These are phyloP conservation scores for Pisolithus marmoratus DNA, from an alignment of 768 basidiomycete species.

Conservation along the genomic window DNA sequence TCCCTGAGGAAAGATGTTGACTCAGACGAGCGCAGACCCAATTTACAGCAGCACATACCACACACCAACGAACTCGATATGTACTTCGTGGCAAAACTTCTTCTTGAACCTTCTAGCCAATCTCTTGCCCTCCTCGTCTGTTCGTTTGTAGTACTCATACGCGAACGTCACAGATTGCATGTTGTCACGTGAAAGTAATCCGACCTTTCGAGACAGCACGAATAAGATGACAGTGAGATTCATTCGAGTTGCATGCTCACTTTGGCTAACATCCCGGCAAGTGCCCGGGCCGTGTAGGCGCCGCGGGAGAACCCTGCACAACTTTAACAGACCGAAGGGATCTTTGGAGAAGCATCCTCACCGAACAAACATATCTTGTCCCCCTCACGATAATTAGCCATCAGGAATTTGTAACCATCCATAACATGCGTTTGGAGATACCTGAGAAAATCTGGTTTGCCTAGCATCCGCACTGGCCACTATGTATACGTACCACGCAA, in stretches of 20 bases:
- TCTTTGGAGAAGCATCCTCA: conserved; percentile 17
- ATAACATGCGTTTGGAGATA: conserved; percentile 68
- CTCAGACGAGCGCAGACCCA: neutral
- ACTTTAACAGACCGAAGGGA: conserved; percentile 9
- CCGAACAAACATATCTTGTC: conserved; percentile 75
- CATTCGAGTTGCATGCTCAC: conserved; percentile 25
- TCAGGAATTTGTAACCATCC: conserved; percentile 71
- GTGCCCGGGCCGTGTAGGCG: conserved; percentile 60
- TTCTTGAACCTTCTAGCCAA: conserved; percentile 65
- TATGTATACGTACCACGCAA: conserved; percentile 54
- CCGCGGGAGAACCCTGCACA: conserved; percentile 69
- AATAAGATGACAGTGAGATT: conserved; percentile 1
- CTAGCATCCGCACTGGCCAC: neutral
- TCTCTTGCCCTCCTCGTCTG: conserved; percentile 36
- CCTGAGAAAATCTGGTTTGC: conserved; percentile 30
- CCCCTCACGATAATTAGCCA: conserved; percentile 68
- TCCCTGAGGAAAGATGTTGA: conserved; percentile 43
- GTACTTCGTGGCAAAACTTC: conserved; percentile 62
- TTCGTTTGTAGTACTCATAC: conserved; percentile 62
- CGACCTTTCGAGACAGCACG: conserved; percentile 40
- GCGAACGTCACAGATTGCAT: conserved; percentile 67
- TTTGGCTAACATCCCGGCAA: conserved; percentile 73
- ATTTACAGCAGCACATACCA: conserved; percentile 41
- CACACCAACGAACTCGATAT: conserved; percentile 75
- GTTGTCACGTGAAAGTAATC: conserved; percentile 65